phyloP scores from a whole-genome alignment of 176 grass and related monocot species.

The Juncus effusus region DNA sequence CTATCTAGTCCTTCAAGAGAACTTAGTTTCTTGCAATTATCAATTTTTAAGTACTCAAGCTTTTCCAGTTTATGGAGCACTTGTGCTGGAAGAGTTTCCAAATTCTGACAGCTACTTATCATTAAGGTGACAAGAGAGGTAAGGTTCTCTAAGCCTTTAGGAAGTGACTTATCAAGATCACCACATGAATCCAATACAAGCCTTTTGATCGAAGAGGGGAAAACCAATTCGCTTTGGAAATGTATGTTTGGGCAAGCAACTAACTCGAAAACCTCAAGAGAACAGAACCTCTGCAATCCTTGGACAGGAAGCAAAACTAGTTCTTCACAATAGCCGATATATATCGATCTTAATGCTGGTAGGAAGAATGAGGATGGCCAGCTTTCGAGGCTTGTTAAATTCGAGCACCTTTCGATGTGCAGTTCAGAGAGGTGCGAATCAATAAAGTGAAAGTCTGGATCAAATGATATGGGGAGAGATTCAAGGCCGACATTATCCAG shows the following conservation, averaged over 20 bases:
- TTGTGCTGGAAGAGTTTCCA: conserved; percentile 20
- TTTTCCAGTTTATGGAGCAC: background rate
- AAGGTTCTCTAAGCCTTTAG: conserved; percentile 28
- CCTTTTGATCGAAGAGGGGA: conserved; percentile 14
- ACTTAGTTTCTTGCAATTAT: conserved; percentile 12
- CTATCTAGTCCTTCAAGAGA: conserved; percentile 19
- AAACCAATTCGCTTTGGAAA: conserved; percentile 10
- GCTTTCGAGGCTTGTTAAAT: conserved; percentile 20
- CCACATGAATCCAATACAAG: conserved; percentile 20
- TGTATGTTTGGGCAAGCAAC: conserved; percentile 24
- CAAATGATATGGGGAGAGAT: background rate
- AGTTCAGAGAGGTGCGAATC: conserved; percentile 15
- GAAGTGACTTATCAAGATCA: conserved; percentile 23
- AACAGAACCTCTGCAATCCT: conserved; percentile 12
- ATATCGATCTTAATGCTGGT: conserved; percentile 14
- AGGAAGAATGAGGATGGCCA: conserved; percentile 7
- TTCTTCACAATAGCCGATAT: conserved; percentile 18
- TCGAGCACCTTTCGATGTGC: conserved; percentile 19
- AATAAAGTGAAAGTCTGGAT: conserved; percentile 30
- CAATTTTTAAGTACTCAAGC: conserved; percentile 8
- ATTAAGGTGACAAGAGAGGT: background rate
- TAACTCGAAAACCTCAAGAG: conserved; percentile 19
- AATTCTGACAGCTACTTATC: conserved; percentile 7
- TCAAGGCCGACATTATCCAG: background rate
- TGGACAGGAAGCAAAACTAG: conserved; percentile 21